phyloP scores from a whole-genome alignment of 441 rosid species.

The Populus hybrid region DNA sequence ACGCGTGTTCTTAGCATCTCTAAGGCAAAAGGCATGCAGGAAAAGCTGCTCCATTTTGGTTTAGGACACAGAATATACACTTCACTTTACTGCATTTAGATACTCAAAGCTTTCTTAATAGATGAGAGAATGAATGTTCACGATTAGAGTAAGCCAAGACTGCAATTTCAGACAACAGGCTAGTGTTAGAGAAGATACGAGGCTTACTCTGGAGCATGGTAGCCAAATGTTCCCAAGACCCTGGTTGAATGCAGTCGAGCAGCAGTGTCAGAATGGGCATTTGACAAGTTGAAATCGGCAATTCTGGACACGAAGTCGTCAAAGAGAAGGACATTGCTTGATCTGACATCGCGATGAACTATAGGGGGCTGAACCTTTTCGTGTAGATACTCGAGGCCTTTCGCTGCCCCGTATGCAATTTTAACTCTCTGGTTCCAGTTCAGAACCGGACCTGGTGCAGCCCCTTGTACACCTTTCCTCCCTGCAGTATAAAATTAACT shows the following conservation, averaged over 20 bases:
- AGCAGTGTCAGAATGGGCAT: constrained; percentile 70
- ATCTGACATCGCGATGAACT: constrained; percentile 87
- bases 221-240: constrained; percentile 93
- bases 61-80: not conserved
- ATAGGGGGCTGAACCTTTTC: constrained; percentile 87
- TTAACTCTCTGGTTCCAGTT: constrained; percentile 85
- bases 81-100: not conserved
- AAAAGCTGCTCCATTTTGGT: not conserved
- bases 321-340: constrained; percentile 85
- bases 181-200: not conserved
- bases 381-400: constrained; percentile 89
- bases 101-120: not conserved
- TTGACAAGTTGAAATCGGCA: constrained; percentile 89
- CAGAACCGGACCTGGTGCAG: constrained; percentile 83
- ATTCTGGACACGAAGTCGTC: constrained; percentile 71
- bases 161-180: not conserved
- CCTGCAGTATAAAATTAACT: constrained; percentile 35
- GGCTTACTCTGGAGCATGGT: constrained; percentile 94
- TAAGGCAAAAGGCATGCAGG: not conserved
- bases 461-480: constrained; percentile 88
- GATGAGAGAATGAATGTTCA: not conserved
- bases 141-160: not conserved
- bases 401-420: constrained; percentile 84
- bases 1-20: not conserved
- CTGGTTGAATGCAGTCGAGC: constrained; percentile 93